Conservation (phyloP, 129 eudicot genomes). For the Tanacetum coccineum region DNA sequence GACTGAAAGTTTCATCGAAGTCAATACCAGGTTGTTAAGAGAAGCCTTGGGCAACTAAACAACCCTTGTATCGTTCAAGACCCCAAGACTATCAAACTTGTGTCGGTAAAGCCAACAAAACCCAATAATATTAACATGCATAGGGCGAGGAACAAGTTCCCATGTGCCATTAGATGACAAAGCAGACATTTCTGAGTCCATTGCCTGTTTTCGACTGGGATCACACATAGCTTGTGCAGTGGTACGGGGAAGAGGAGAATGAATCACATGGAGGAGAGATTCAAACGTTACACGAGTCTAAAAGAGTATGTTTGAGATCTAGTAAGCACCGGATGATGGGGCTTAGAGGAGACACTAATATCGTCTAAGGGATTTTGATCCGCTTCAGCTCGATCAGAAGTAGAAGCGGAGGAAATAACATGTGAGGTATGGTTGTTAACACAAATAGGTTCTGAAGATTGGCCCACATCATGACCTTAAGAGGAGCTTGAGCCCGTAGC, state of each 20-base stretch:
- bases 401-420: too few relatives aligned
- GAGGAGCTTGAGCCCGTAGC: too few relatives aligned
- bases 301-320: neutral
- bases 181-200: neutral
- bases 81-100: neutral
- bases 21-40: too few relatives aligned
- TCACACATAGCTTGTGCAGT: neutral
- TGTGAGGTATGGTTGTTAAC: too few relatives aligned
- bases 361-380: too few relatives aligned
- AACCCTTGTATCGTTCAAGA: neutral
- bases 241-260: neutral
- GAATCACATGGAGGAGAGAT: neutral
- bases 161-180: neutral
- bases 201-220: neutral
- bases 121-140: neutral
- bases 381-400: too few relatives aligned
- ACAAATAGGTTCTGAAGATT: too few relatives aligned
- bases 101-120: neutral
- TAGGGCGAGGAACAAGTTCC: neutral
- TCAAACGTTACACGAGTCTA: neutral
- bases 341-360: neutral
- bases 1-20: neutral
- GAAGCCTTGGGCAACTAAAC: too few relatives aligned
- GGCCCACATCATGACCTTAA: too few relatives aligned
- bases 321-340: neutral